Base-by-base conservation (phyloP, 129 eudicot species). In the Pulicaria dysenterica region DNA sequence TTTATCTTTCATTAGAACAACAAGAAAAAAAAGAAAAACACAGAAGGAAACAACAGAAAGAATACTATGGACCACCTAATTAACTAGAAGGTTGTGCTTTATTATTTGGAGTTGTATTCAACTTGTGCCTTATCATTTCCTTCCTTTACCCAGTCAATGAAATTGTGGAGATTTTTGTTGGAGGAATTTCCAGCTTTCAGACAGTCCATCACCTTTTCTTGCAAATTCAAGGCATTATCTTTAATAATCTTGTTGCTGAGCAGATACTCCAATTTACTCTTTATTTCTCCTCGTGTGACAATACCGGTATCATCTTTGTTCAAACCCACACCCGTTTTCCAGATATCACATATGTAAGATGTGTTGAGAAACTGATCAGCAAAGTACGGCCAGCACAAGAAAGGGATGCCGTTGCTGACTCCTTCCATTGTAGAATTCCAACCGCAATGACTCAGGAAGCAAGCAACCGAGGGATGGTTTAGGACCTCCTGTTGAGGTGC, bases 321-420 rank as follows among this genome's bases (percentile, higher is more conserved):
- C 38, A 85, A 70, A 6, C 62, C 78, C 63, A 90, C 39, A 5
- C 96, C 94, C 15, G 67, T 69, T 15, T 77, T 74, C 94, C 91
- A 90, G 4, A 55, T 64, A 58, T 90, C 94, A 16, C 76, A 73
- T 16, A 90, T 64, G 51, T 87, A 87, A 34, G 48, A 78, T 70
- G 56, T 61, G 63, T 87, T 85, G 5, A 77, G 53, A 59, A 73
- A 77, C 62, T 90, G 96, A 57, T 90, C 89, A 7, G 79, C 86
- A 73, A 82, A 87, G 66, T 80, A 90, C 13, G 92, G 93, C 93
- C 96, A 87, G 38, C 96, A 90, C 59, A 90, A 64, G 41, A 87
- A 82, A 37, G 91, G 94, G 2, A 85, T 49, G n/a, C 89, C 94
- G 31, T 74, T 82, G 76, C 88, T 69, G 10, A 84, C 60, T 45